Conservation (phyloP, 2,329 filamentous ascomycete species). For the Coniochaeta sp. region DNA sequence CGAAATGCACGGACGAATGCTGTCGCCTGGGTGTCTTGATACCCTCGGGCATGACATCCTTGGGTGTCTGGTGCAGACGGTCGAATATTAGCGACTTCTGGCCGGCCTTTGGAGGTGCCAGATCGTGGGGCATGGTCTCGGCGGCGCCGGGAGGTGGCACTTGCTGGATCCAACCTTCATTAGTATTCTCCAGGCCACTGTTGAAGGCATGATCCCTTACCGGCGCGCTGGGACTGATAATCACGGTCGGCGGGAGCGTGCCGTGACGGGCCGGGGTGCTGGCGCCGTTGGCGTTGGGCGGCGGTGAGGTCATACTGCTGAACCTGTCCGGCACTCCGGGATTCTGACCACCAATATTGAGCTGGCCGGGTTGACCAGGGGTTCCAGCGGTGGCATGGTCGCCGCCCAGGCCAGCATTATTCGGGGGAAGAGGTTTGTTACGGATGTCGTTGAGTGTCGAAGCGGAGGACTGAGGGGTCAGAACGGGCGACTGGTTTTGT, state of each 20-base stretch:
- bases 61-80: slow-evolving; percentile 84
- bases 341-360: slow-evolving; percentile 24
- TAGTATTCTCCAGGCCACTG: slow-evolving; percentile 10
- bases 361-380: slow-evolving; percentile 32
- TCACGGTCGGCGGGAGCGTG: slow-evolving; percentile 72
- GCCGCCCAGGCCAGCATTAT: slow-evolving; percentile 36
- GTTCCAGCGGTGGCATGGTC: slow-evolving; percentile 29
- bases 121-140: slow-evolving; percentile 96
- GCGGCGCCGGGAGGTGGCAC: slow-evolving; percentile 85
- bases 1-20: slow-evolving; percentile 85
- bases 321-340: slow-evolving; percentile 29
- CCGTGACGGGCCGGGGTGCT: slow-evolving; percentile 59
- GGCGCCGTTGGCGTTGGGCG: slow-evolving; percentile 41
- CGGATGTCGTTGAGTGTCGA: slow-evolving; percentile 79
- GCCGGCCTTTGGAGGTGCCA: slow-evolving; percentile 86
- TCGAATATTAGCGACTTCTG: slow-evolving; percentile 86
- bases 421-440: slow-evolving; percentile 68
- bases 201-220: slow-evolving; percentile 42
- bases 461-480: slow-evolving; percentile 83
- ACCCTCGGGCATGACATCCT: slow-evolving; percentile 84
- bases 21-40: slow-evolving; percentile 93
- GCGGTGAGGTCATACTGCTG: slow-evolving; percentile 23
- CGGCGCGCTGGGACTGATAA: slow-evolving; percentile 91
- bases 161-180: slow-evolving; percentile 50
- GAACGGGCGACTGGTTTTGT: slow-evolving; percentile 51